Evolutionary conservation across 1,284 basidiomycete species (phyloP).

Genomic region (Paramarasmius palmivorus): DNA sequence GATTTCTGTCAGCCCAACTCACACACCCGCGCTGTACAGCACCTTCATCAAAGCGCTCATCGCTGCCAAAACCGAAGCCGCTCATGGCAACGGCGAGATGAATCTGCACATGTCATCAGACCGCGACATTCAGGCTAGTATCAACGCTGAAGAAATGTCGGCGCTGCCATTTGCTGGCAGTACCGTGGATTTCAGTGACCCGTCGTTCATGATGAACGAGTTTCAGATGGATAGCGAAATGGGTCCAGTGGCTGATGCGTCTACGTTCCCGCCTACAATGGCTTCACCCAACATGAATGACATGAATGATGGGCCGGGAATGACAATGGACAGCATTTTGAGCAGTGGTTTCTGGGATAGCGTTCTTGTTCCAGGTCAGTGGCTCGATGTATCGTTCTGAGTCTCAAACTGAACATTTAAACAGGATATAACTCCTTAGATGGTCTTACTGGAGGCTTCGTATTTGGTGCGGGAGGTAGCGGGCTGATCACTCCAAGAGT

Average conservation of each 20-base stretch:
- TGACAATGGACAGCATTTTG: conserved; percentile 81
- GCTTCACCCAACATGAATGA: conserved; percentile 33
- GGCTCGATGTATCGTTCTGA: background rate
- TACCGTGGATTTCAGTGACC: conserved; percentile 20
- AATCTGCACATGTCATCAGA: background rate
- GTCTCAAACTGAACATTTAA: conserved; percentile 12
- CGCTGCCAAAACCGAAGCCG: conserved; percentile 53
- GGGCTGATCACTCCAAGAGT: conserved; percentile 64
- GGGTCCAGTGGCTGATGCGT: conserved; percentile 76
- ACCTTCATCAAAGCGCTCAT: conserved; percentile 82
- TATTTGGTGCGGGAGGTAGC: conserved; percentile 78
- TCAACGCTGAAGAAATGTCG: background rate
- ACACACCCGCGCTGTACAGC: conserved; percentile 87
- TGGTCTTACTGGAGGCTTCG: conserved; percentile 78
- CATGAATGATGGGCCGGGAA: conserved; percentile 45
- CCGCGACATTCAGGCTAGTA: conserved; percentile 18
- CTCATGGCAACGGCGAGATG: conserved; percentile 10
- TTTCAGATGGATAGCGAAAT: conserved; percentile 78
- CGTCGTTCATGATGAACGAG: conserved; percentile 40
- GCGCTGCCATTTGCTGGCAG: conserved; percentile 3
- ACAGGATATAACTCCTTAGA: conserved; percentile 78
- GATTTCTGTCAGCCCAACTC: conserved; percentile 71
- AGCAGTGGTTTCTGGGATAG: conserved; percentile 82
- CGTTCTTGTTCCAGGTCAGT: conserved; percentile 77
- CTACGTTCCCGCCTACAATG: conserved; percentile 83